Evolutionary conservation across 371 early-diverging fungal genomes (phyloP), one percentile per base, ranked within the genome.

Genomic region (Coemansia sp.): DNA sequence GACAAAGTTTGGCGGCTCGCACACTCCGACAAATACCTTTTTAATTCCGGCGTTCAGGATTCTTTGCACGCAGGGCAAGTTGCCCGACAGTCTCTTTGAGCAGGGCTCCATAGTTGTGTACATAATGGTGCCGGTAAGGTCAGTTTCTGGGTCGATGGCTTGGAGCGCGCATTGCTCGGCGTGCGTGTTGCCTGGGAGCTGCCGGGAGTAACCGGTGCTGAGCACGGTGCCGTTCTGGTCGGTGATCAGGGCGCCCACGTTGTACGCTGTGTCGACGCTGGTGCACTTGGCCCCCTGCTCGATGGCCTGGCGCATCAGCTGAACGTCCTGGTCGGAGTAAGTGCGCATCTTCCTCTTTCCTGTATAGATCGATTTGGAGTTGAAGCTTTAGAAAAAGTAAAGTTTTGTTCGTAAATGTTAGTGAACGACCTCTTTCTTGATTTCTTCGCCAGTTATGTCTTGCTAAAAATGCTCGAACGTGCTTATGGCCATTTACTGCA

Each of bases 81-180:
- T 75, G 6, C 79, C 80, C 2, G 79, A 68, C 1, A 80, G 50
- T 5, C 79, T 61, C 35, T n/a, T 39, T 0, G 80, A 77, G 51
- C 79, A 79, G 1, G 79, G 79, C 31, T 80, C 80, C 79, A 79
- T 79, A 1, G 79, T 79, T 4, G 79, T 79, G 47, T 79, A 79
- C 52, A 79, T 41, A 3, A 34, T 5, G 9, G 13, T 16, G 13
- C n/a, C 32, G 39, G 35, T 14, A 5, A 16, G 10, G 3, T n/a
- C n/a, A 0, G 16, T 42, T 26, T 26, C 26, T 1, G 26, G 26
- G 26, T 26, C 26, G 26, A 26, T 26, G 26, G 26, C 26, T 26
- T 26, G 26, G n/a, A 52, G 30, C 9, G 79, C 80, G 42, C 79
- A 79, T 52, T 79, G 66, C 49, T 79, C 79, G 13, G 79, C 79